Evolutionary conservation across 768 basidiomycete genomes (phyloP).

Genomic region (Russula compacta): DNA sequence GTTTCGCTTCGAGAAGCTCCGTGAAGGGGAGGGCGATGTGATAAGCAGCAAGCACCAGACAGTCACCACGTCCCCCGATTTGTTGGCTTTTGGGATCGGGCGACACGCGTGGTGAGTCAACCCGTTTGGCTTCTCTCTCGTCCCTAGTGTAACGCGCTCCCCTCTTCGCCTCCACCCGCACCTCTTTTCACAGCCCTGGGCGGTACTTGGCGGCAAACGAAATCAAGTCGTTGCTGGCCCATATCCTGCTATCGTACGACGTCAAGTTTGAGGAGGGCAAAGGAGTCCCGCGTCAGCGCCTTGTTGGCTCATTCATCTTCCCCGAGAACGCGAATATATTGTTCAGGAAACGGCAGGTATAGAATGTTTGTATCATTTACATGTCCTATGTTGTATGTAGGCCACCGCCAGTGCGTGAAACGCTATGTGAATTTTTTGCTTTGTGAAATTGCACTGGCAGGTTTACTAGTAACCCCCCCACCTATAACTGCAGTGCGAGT

Average conservation of each 20-base stretch:
- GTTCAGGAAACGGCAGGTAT: conserved; percentile 22
- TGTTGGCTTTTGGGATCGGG: conserved; percentile 26
- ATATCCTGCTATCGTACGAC: conserved; percentile 22
- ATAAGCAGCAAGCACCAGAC: conserved; percentile 26
- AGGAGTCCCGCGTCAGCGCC: background rate
- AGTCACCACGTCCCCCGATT: conserved; percentile 25
- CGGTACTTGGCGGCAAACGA: conserved; percentile 23
- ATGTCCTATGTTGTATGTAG: too few relatives aligned
- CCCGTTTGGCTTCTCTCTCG: background rate
- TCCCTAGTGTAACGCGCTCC: background rate
- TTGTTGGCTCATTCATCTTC: background rate
- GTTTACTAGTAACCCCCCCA: too few relatives aligned
- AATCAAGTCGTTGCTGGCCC: conserved; percentile 24
- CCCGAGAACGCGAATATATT: conserved; percentile 16
- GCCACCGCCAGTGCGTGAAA: too few relatives aligned
- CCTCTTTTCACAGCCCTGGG: conserved; percentile 19
- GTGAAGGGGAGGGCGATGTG: conserved; percentile 27
- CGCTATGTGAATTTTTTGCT: too few relatives aligned
- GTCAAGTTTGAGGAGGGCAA: conserved; percentile 21
- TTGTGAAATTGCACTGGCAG: too few relatives aligned
- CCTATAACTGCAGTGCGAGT: too few relatives aligned
- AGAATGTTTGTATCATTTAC: background rate
- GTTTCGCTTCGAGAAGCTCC: conserved; percentile 32
- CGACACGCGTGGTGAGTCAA: conserved; percentile 25
- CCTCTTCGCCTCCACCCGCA: too few relatives aligned